A percentile compares a stretch with the other conserved stretches of the same genome.
Evolutionary conservation across 495 filamentous ascomycete genomes (phyloP).

Genomic region (Terfezia claveryi): DNA sequence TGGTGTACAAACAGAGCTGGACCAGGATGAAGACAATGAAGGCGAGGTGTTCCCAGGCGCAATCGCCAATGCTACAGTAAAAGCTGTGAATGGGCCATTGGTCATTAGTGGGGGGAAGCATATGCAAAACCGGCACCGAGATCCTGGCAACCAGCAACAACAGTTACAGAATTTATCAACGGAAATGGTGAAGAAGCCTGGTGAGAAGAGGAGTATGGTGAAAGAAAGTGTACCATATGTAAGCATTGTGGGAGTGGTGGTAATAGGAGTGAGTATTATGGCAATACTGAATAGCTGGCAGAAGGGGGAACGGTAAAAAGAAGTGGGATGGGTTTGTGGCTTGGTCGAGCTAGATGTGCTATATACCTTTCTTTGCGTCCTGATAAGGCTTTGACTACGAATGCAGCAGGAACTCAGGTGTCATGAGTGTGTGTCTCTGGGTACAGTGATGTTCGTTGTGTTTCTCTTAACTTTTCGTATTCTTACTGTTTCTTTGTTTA

Average conservation of each 20-base stretch:
- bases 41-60: constrained; percentile 1
- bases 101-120: constrained; percentile 11
- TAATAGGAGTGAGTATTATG: constrained; percentile 82
- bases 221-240: constrained; percentile 48
- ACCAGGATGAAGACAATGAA: background rate
- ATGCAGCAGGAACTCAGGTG: too few species aligned
- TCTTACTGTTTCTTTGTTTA: constrained; percentile 17
- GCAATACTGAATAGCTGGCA: constrained; percentile 83
- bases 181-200: constrained; percentile 24
- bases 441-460: too few species aligned
- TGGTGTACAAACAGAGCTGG: constrained; percentile 8
- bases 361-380: background rate
- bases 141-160: constrained; percentile 7
- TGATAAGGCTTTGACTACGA: too few species aligned
- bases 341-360: background rate
- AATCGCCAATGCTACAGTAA: constrained; percentile 1
- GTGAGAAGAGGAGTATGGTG: constrained; percentile 26
- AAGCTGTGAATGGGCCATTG: constrained; percentile 7
- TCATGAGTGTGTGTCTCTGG: too few species aligned
- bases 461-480: constrained; percentile 8
- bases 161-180: constrained; percentile 20
- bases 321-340: background rate
- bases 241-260: constrained; percentile 69
- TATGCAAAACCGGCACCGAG: constrained; percentile 8
- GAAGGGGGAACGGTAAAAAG: background rate